Evolutionary conservation across 352 stramenopile species (phyloP).

Genomic region (Globisporangium ultimum): DNA sequence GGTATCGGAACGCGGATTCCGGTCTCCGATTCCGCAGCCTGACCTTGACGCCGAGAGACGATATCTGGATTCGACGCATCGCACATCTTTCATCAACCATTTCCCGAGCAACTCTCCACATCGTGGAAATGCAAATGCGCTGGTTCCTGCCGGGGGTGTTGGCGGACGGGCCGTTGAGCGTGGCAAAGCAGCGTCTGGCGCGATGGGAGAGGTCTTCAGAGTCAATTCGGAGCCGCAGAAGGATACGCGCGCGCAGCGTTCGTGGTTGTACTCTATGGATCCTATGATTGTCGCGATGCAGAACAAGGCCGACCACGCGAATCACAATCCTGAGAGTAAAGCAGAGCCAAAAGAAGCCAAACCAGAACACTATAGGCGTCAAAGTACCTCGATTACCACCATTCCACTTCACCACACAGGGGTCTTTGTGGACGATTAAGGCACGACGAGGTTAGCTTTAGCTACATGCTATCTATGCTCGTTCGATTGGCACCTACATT

Average conservation of each 20-base stretch:
- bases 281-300: conserved; percentile 59
- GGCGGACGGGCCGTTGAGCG: conserved; percentile 43
- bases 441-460: not conserved
- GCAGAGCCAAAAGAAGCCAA: conserved; percentile 16
- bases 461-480: not conserved
- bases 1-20: conserved; percentile 31
- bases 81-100: conserved; percentile 49
- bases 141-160: conserved; percentile 40
- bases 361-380: conserved; percentile 25
- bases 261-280: conserved; percentile 76
- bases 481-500: not conserved
- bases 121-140: conserved; percentile 12
- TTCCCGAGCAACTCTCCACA: conserved; percentile 18
- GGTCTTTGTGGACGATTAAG: conserved; percentile 62
- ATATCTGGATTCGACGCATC: conserved; percentile 64
- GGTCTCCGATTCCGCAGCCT: conserved; percentile 41
- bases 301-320: conserved; percentile 18
- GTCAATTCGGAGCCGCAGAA: conserved; percentile 53
- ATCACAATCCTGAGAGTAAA: conserved; percentile 8
- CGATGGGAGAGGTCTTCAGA: conserved; percentile 62
- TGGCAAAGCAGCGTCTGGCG: conserved; percentile 59
- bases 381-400: conserved; percentile 58
- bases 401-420: conserved; percentile 49
- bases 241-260: conserved; percentile 67
- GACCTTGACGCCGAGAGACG: conserved; percentile 49